Base-by-base conservation (phyloP, 2,329 filamentous ascomycete species). In the Alternaria conjuncta region DNA sequence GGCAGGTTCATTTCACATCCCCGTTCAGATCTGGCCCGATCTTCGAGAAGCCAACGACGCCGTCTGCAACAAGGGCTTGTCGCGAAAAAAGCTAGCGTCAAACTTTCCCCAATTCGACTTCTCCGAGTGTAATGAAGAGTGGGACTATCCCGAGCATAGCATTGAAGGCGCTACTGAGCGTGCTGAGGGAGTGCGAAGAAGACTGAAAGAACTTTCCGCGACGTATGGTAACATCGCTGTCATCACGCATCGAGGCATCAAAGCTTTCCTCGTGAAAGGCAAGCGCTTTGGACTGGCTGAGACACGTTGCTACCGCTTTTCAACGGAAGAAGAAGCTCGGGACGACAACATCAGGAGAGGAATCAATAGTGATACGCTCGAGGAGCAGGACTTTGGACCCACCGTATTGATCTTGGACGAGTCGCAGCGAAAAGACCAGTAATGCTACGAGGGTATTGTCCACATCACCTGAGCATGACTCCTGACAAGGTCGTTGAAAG, bases 11-110 rank as follows among this genome's bases (percentile, higher is more conserved):
- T 57, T 26, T 6, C 10, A 47, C 20, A 46, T 66, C 1, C 60
- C 66, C 7, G 67, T 63, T 4, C 66, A 72, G 41, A 70, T 71
- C 28, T 71, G 66, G 71, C 69, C 70, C 1, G 65, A 71, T n/a
- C 66, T 73, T 18, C 63, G 67, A n/a, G 70, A 72, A 65, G 53
- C 63, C 5, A 43, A 71, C 46, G 61, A 71, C n/a, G 57, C 62
- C 2, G 55, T 58, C 2, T 71, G 66, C 57, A 73, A 72, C 61
- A 66, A 67, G 32, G 67, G 66, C 5, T 36, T 64, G 4, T 57
- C 64, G 13, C 67, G 70, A 3, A 18, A 53, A 13, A 64, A 68
- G 6, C 20, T 75, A 10, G 18, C 45, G 5, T 11, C 51, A 0
- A 64, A 53, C 13, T 71, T 68, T 28, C 67, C 68, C 1, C 64